These are phyloP conservation scores for Neopestalotiopsis rosae DNA, from an alignment of 2,329 filamentous ascomycete species.

Conservation along the genomic window DNA sequence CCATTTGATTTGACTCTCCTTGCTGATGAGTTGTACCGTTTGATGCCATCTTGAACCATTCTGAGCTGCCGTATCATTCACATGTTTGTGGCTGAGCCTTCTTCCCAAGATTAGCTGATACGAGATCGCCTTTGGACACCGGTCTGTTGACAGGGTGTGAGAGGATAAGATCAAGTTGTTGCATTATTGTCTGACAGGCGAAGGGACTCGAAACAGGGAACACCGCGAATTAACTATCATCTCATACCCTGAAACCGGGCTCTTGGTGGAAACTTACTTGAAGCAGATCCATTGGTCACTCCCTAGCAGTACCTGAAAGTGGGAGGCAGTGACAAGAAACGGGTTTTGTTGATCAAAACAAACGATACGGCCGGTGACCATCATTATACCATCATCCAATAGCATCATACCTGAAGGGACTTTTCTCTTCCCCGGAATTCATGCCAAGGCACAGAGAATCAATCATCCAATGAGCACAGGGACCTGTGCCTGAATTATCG, in stretches of 20 bases:
- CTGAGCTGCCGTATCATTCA: background rate
- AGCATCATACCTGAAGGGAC: too few relatives aligned
- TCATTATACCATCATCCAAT: too few relatives aligned
- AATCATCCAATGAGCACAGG: too few relatives aligned
- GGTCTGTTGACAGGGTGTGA: background rate
- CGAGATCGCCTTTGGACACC: background rate
- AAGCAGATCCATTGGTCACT: background rate
- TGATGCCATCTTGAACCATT: background rate
- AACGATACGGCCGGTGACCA: too few relatives aligned
- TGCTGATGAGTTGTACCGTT: background rate
- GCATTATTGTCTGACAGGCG: background rate
- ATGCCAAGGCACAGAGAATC: too few relatives aligned
- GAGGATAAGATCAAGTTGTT: background rate
- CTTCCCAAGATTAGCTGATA: background rate
- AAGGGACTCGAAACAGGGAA: background rate
- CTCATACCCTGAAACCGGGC: background rate
- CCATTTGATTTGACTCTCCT: background rate
- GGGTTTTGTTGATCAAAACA: too few relatives aligned
- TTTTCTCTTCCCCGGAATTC: too few relatives aligned
- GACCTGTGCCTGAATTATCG: too few relatives aligned
- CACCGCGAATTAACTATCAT: background rate
- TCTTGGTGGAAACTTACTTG: background rate
- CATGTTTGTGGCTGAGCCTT: background rate
- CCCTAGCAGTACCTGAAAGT: background rate
- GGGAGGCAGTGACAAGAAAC: background rate